These are phyloP conservation scores for Solanum gracilifrons DNA, from an alignment of 257 asterid genomes.

Conservation along the genomic window DNA sequence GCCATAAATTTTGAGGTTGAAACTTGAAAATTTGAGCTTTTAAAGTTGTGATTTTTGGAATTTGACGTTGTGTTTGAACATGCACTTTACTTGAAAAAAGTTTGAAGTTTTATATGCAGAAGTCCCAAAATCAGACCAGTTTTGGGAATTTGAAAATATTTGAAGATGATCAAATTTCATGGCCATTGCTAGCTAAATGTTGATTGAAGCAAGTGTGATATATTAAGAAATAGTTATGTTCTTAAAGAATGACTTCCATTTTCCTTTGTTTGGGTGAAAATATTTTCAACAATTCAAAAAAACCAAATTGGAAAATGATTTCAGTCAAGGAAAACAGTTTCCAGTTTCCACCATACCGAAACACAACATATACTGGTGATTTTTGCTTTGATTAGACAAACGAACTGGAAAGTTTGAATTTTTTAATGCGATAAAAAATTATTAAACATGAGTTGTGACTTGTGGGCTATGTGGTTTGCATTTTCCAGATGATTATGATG, in stretches of 20 bases:
- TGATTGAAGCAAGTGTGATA: neutral
- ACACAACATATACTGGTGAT: neutral
- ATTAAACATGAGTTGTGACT: neutral
- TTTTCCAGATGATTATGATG: slow-evolving; percentile 56
- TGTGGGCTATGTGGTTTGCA: neutral
- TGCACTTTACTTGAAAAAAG: neutral
- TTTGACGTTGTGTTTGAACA: neutral
- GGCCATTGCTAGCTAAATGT: neutral
- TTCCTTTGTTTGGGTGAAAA: neutral
- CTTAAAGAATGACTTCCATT: neutral
- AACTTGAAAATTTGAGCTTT: neutral
- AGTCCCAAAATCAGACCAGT: neutral
- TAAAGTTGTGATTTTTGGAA: neutral
- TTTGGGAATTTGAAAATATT: neutral
- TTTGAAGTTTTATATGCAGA: neutral
- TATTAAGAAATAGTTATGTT: neutral
- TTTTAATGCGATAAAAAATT: neutral
- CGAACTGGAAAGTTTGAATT: neutral
- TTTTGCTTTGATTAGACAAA: neutral
- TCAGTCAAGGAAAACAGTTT: neutral
- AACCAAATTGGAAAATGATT: neutral
- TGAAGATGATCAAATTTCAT: neutral
- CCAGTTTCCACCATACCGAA: neutral
- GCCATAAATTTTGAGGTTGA: neutral
- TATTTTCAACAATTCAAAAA: neutral